phyloP scores from a whole-genome alignment of 2,329 filamentous ascomycete species.

The Colletotrichum scovillei region DNA sequence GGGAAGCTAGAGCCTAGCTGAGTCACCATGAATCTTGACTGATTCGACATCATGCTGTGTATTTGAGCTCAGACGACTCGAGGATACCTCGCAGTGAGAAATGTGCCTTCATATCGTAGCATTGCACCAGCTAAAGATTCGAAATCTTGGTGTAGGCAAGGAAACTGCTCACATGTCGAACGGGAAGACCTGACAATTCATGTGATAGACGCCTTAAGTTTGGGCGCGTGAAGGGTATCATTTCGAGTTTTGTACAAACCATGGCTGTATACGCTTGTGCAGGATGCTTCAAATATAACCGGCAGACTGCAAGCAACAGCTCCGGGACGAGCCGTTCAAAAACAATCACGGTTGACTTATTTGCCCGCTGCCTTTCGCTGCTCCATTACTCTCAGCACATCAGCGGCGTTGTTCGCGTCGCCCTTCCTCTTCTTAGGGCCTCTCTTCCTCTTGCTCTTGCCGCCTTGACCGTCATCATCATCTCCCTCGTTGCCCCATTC shows the following conservation, averaged over 20 bases:
- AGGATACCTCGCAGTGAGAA: not conserved
- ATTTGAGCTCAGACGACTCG: not conserved
- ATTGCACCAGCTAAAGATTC: no score
- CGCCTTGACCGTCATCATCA: slow-evolving; percentile 56
- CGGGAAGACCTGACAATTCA: not conserved
- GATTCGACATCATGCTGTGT: slow-evolving; percentile 9
- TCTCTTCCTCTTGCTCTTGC: slow-evolving; percentile 73
- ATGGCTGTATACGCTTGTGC: not conserved
- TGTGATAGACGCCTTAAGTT: not conserved
- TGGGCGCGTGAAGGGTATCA: slow-evolving; percentile 1
- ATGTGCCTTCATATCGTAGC: no score
- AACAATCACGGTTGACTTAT: not conserved
- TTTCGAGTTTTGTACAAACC: not conserved
- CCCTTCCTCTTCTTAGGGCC: slow-evolving; percentile 81
- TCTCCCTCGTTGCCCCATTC: slow-evolving; percentile 69
- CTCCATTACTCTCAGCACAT: slow-evolving; percentile 85
- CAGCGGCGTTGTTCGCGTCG: slow-evolving; percentile 80
- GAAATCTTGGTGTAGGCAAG: no score
- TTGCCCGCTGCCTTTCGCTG: slow-evolving; percentile 54
- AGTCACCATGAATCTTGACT: slow-evolving; percentile 20
- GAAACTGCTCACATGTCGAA: no score
- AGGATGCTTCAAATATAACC: not conserved
- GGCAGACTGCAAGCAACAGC: not conserved
- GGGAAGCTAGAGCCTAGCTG: not conserved
- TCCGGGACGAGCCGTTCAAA: not conserved